A percentile compares a stretch with the other conserved stretches of the same genome.
Conservation (phyloP, 2,329 filamentous ascomycete species). For the Westerdykella aurantiaca region DNA sequence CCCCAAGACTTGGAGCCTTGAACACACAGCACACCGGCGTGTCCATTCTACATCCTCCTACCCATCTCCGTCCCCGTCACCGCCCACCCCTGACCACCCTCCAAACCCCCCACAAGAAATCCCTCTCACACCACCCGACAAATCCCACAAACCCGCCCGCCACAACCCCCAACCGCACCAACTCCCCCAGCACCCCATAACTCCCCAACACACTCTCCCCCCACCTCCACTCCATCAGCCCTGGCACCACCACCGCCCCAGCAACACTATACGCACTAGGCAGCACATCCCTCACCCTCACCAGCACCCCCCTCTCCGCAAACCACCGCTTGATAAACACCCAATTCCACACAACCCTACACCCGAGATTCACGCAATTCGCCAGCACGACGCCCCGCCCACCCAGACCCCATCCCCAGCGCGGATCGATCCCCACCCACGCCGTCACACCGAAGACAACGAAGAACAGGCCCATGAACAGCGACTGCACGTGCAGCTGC, state of each 20-base stretch:
- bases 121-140: constrained; percentile 30
- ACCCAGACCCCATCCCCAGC: constrained; percentile 60
- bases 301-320: constrained; percentile 11
- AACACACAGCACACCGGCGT: too few species aligned
- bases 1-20: too few species aligned
- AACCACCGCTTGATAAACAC: constrained; percentile 57
- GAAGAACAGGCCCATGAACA: constrained; percentile 82
- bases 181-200: constrained; percentile 40
- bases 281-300: constrained; percentile 14
- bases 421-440: constrained; percentile 52
- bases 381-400: constrained; percentile 77
- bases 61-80: too few species aligned
- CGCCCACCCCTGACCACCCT: neutral
- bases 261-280: constrained; percentile 30
- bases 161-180: constrained; percentile 35
- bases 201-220: constrained; percentile 17
- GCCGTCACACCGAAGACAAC: constrained; percentile 67
- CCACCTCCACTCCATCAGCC: constrained; percentile 30
- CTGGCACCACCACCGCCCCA: constrained; percentile 34
- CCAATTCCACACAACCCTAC: constrained; percentile 76
- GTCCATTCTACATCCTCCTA: too few species aligned
- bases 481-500: constrained; percentile 70
- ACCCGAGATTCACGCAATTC: constrained; percentile 83
- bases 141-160: constrained; percentile 32
- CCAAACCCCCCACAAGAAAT: constrained; percentile 15